Percentiles rank a stretch among this genome's conserved stretches.
Conservation (phyloP, 2,329 filamentous ascomycete species). For the Fusarium oligoseptatum region DNA sequence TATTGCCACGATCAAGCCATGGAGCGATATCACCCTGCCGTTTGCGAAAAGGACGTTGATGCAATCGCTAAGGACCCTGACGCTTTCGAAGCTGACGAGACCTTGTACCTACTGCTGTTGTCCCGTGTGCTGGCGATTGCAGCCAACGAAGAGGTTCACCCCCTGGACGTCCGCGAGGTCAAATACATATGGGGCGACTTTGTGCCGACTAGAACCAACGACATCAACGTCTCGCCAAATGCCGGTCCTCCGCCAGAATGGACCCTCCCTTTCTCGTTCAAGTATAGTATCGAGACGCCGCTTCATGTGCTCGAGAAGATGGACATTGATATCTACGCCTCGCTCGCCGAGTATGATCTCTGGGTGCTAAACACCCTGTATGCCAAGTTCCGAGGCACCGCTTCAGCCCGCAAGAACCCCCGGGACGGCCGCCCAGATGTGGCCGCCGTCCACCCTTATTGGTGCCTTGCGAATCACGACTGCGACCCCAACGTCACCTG, state of each 20-base stretch:
- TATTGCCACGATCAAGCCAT: constrained; percentile 70
- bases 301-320: constrained; percentile 86
- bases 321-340: constrained; percentile 81
- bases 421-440: constrained; percentile 89
- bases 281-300: constrained; percentile 79
- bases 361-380: constrained; percentile 95
- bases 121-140: constrained; percentile 74
- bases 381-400: constrained; percentile 92
- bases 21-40: constrained; percentile 72
- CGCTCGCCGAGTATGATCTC: constrained; percentile 71
- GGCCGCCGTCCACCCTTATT: constrained; percentile 92
- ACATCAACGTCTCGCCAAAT: constrained; percentile 66
- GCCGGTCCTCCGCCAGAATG: constrained; percentile 70
- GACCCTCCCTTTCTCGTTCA: constrained; percentile 84
- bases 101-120: constrained; percentile 73
- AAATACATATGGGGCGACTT: constrained; percentile 81
- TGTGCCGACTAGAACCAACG: constrained; percentile 64
- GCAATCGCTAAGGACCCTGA: constrained; percentile 74
- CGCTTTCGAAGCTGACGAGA: constrained; percentile 69
- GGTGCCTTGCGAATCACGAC: constrained; percentile 96
- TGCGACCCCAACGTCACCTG: constrained; percentile 95
- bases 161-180: constrained; percentile 73
- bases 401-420: constrained; percentile 83
- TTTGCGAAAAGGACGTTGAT: constrained; percentile 76
- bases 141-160: constrained; percentile 70